phyloP scores from a whole-genome alignment of 2,329 filamentous ascomycete species.

The Colletotrichum sp. region DNA sequence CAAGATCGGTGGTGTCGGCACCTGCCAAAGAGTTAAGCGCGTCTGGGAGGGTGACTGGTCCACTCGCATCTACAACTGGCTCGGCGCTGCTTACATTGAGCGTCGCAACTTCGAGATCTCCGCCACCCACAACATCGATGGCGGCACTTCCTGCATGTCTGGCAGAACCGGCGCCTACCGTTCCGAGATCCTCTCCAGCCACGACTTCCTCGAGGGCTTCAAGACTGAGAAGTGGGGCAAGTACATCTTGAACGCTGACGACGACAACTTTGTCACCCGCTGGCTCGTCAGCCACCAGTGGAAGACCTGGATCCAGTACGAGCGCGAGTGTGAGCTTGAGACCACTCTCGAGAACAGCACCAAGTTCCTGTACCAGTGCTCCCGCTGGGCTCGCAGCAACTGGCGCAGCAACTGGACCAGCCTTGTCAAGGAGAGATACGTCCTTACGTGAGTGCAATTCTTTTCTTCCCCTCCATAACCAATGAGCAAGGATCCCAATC shows the following conservation, averaged over 20 bases:
- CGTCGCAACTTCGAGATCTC: slow-evolving; percentile 97
- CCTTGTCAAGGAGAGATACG: slow-evolving; percentile 80
- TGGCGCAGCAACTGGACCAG: slow-evolving; percentile 97
- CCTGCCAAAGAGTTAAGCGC: slow-evolving; percentile 84
- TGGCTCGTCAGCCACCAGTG: slow-evolving; percentile 93
- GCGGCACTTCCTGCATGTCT: slow-evolving; percentile 95
- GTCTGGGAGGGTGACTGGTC: slow-evolving; percentile 64
- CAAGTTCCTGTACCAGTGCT: slow-evolving; percentile 92
- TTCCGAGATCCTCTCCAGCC: slow-evolving; percentile 84
- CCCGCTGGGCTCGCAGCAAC: slow-evolving; percentile 95
- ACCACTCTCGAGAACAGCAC: slow-evolving; percentile 89
- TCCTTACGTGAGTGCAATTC: slow-evolving; percentile 76
- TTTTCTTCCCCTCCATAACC: slow-evolving; percentile 8
- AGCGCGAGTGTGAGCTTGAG: slow-evolving; percentile 87
- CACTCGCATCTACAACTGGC: slow-evolving; percentile 80
- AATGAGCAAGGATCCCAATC: not conserved
- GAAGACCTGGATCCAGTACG: slow-evolving; percentile 96
- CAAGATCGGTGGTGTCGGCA: slow-evolving; percentile 87
- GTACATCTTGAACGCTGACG: slow-evolving; percentile 92
- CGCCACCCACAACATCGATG: slow-evolving; percentile 92
- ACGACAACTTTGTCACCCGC: slow-evolving; percentile 97
- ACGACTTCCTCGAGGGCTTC: slow-evolving; percentile 86
- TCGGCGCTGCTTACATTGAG: slow-evolving; percentile 91
- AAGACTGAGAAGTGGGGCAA: slow-evolving; percentile 89
- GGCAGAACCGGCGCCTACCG: slow-evolving; percentile 93